phyloP scores from a whole-genome alignment of 2,329 filamentous ascomycete genomes.

The Clarireedia monteithiana region DNA sequence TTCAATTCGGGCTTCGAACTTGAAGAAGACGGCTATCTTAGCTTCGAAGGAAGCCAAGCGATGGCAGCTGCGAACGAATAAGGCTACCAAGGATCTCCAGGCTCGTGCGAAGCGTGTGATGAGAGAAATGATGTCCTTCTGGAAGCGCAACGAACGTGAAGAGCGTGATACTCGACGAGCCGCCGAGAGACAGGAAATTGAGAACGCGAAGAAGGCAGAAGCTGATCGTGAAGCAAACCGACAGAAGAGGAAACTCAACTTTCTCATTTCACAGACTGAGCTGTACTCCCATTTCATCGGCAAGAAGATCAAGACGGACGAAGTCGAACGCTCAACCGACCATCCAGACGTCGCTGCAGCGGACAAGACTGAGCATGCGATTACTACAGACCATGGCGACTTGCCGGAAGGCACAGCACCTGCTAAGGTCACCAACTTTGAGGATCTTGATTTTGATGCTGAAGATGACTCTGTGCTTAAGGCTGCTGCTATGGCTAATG shows the following conservation, averaged over 20 bases:
- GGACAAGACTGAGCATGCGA: slow-evolving; percentile 32
- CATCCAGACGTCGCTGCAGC: slow-evolving; percentile 61
- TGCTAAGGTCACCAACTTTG: slow-evolving; percentile 83
- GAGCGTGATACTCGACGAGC: slow-evolving; percentile 91
- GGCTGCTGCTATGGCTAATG: slow-evolving; percentile 86
- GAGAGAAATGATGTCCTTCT: slow-evolving; percentile 99
- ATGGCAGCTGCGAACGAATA: slow-evolving; percentile 97
- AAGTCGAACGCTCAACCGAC: slow-evolving; percentile 84
- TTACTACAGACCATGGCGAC: slow-evolving; percentile 30
- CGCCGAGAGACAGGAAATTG: slow-evolving; percentile 90
- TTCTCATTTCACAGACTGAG: slow-evolving; percentile 97
- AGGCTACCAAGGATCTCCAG: slow-evolving; percentile 96
- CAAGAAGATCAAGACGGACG: slow-evolving; percentile 97
- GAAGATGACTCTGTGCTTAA: slow-evolving; percentile 80
- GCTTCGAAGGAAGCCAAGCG: slow-evolving; percentile 95
- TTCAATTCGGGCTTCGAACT: slow-evolving; percentile 82
- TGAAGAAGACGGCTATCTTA: slow-evolving; percentile 94
- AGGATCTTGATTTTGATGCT: slow-evolving; percentile 90
- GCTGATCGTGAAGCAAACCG: slow-evolving; percentile 94
- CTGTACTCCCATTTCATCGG: slow-evolving; percentile 99
- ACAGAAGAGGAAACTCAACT: slow-evolving; percentile 98
- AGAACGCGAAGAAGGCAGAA: slow-evolving; percentile 93
- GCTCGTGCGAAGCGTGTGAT: slow-evolving; percentile 95
- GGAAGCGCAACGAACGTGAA: slow-evolving; percentile 97
- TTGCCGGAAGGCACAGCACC: slow-evolving; percentile 47